phyloP scores from a whole-genome alignment of 73 alveolate genomes.

The Symbiodinium pilosum region DNA sequence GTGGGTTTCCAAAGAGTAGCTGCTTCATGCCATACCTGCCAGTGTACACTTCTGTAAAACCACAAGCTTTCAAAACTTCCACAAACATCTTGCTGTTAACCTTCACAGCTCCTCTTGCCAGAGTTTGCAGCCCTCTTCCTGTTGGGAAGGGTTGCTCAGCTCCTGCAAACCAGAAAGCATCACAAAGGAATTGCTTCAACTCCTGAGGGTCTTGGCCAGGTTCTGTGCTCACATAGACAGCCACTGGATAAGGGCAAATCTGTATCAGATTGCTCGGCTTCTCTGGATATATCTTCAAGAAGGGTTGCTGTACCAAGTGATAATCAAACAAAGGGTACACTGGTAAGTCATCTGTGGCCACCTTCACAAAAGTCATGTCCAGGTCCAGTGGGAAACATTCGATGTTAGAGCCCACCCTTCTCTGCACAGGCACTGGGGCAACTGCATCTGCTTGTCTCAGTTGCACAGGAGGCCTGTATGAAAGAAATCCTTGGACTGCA shows the following conservation, averaged over 20 bases:
- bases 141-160: too few species aligned
- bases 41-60: neutral
- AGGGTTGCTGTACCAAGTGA: neutral
- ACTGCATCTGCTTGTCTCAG: neutral
- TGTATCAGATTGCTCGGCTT: neutral
- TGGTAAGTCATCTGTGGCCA: neutral
- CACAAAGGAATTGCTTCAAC: too few species aligned
- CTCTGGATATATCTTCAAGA: neutral
- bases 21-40: neutral
- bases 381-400: neutral
- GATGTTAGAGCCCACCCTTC: too few species aligned
- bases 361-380: neutral
- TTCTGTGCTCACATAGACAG: neutral
- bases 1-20: neutral
- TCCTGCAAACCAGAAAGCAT: too few species aligned
- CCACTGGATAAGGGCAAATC: neutral
- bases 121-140: too few species aligned
- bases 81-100: too few species aligned
- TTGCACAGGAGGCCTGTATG: neutral
- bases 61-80: too few species aligned
- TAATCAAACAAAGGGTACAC: neutral
- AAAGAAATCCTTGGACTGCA: too few species aligned
- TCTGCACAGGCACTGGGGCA: neutral
- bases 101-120: too few species aligned
- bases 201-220: too few species aligned